These are phyloP conservation scores for Aphanomyces stellatus DNA, from an alignment of 352 stramenopile species.

Conservation along the genomic window DNA sequence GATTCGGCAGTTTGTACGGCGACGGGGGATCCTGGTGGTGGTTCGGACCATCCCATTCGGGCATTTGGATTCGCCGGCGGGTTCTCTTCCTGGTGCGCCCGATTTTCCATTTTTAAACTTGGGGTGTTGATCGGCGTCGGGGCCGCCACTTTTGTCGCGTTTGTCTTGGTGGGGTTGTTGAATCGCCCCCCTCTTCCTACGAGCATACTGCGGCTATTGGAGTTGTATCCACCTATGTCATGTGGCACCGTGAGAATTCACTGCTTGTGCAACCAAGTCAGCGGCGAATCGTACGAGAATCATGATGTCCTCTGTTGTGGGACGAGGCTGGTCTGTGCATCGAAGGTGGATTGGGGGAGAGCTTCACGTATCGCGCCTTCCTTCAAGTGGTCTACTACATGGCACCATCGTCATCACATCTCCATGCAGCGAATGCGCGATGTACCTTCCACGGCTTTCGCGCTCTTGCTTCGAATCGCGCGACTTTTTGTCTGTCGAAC, in stretches of 20 bases:
- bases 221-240: background rate
- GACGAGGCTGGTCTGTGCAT: background rate
- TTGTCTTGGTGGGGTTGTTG: slow-evolving; percentile 10
- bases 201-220: slow-evolving; percentile 5
- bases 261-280: background rate
- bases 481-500: no score
- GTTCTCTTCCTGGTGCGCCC: slow-evolving; percentile 30
- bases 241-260: background rate
- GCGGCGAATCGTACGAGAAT: background rate
- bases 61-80: slow-evolving; percentile 28
- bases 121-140: slow-evolving; percentile 72
- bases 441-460: background rate
- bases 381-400: no score
- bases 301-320: background rate
- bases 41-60: slow-evolving; percentile 29
- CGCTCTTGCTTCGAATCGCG: background rate
- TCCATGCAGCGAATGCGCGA: no score
- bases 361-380: no score
- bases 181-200: slow-evolving; percentile 7
- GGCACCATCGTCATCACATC: no score
- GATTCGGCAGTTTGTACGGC: no score
- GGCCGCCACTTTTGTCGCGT: slow-evolving; percentile 23
- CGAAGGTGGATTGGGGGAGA: no score
- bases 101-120: slow-evolving; percentile 53
- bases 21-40: background rate